A percentile compares a stretch with the other conserved stretches of the same genome.
Conservation (phyloP, 768 basidiomycete species). For the Suillus alpinus region DNA sequence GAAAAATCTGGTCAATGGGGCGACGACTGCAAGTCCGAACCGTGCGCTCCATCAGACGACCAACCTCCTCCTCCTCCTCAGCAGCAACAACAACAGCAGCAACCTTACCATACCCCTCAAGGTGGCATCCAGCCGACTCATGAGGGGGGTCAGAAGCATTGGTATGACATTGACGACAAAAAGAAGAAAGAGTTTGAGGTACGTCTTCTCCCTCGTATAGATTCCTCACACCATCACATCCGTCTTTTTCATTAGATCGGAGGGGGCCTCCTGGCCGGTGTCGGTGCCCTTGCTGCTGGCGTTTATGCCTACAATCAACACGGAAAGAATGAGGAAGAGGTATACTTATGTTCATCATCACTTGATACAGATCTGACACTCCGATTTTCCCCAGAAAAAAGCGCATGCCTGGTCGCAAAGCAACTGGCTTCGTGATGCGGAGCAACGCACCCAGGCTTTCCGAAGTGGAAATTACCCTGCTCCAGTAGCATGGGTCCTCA, state of each 20-base stretch:
- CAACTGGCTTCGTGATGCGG: constrained; percentile 59
- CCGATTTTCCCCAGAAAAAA: constrained; percentile 39
- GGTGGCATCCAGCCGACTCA: constrained; percentile 24
- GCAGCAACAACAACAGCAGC: constrained; percentile 1
- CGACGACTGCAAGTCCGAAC: constrained; percentile 13
- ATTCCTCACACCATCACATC: background rate
- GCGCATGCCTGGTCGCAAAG: constrained; percentile 46
- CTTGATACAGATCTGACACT: background rate
- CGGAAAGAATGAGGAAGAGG: constrained; percentile 57
- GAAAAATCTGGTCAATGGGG: constrained; percentile 17
- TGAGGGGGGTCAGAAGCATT: constrained; percentile 51
- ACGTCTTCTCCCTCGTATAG: background rate
- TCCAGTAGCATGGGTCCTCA: constrained; percentile 63
- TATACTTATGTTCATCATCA: constrained; percentile 18
- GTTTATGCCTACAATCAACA: constrained; percentile 52
- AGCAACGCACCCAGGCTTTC: constrained; percentile 50
- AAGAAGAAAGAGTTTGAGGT: constrained; percentile 62
- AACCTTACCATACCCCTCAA: constrained; percentile 27
- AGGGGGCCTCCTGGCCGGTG: constrained; percentile 58
- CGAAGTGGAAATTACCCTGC: constrained; percentile 38
- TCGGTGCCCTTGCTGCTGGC: constrained; percentile 42
- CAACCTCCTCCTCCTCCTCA: constrained; percentile 8
- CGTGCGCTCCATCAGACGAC: constrained; percentile 1
- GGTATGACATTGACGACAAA: constrained; percentile 53
- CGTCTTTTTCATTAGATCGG: constrained; percentile 47